Evolutionary conservation across 2,329 filamentous ascomycete species (phyloP).

Genomic region (Macrophomina pseudophaseolina): DNA sequence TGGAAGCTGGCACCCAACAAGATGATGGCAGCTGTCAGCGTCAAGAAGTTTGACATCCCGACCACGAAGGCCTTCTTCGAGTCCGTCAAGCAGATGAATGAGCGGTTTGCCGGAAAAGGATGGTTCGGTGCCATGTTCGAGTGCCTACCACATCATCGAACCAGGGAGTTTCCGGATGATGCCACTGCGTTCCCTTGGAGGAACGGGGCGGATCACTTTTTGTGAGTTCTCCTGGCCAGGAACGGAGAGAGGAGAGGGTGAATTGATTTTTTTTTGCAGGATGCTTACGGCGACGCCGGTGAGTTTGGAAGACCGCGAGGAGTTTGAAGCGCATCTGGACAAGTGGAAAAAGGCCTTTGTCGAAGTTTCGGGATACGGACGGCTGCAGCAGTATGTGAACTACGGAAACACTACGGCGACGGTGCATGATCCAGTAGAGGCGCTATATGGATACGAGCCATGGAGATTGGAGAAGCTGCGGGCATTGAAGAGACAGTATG

Average conservation of each 20-base stretch:
- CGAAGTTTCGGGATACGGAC: slow-evolving; percentile 31
- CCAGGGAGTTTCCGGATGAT: slow-evolving; percentile 10
- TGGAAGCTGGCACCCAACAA: slow-evolving; percentile 20
- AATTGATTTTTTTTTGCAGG: not conserved
- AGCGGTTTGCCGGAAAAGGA: not conserved
- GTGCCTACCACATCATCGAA: slow-evolving; percentile 12
- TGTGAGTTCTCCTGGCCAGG: not conserved
- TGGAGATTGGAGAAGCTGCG: slow-evolving; percentile 40
- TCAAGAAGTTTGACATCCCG: not conserved
- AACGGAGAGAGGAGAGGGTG: not conserved
- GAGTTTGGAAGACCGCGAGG: slow-evolving; percentile 6
- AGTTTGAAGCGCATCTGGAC: slow-evolving; percentile 4
- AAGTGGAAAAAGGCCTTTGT: slow-evolving; percentile 33
- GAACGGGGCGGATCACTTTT: not conserved
- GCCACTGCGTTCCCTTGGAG: slow-evolving; percentile 13
- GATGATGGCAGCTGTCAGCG: slow-evolving; percentile 20
- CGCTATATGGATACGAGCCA: slow-evolving; percentile 40
- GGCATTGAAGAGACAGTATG: slow-evolving; percentile 41
- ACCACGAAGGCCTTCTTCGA: slow-evolving; percentile 21
- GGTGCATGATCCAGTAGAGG: slow-evolving; percentile 37
- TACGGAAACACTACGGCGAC: slow-evolving; percentile 34
- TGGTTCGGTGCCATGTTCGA: slow-evolving; percentile 22
- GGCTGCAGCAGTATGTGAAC: slow-evolving; percentile 41
- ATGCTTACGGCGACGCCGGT: slow-evolving; percentile 13
- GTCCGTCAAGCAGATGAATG: slow-evolving; percentile 17